These are phyloP conservation scores for Mycena rebaudengoi DNA, from an alignment of 768 basidiomycete genomes.

Conservation along the genomic window DNA sequence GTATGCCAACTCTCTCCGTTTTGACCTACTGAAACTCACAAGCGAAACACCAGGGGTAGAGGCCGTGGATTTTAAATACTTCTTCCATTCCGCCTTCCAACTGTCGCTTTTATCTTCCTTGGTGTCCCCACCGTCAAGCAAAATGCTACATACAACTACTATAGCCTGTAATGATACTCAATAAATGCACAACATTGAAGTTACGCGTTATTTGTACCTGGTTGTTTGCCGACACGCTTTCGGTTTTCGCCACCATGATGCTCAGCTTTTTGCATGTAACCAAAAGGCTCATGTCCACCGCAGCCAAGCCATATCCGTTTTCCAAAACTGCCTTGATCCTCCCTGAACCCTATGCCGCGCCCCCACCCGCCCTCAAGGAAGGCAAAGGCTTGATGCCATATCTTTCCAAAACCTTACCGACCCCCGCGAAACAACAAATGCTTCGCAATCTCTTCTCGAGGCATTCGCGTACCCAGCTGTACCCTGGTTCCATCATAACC, in stretches of 20 bases:
- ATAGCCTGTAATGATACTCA: slow-evolving; percentile 26
- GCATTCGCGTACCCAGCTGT: slow-evolving; percentile 70
- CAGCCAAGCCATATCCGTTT: slow-evolving; percentile 68
- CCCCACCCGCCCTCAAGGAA: slow-evolving; percentile 56
- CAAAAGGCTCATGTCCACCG: slow-evolving; percentile 56
- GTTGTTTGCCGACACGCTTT: not conserved
- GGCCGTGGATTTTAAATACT: slow-evolving; percentile 73
- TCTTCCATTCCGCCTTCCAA: slow-evolving; percentile 8
- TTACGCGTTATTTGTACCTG: not conserved
- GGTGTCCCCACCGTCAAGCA: slow-evolving; percentile 13
- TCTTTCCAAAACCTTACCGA: slow-evolving; percentile 69
- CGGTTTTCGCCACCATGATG: slow-evolving; percentile 38
- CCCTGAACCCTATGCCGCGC: slow-evolving; percentile 50
- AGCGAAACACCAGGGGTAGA: slow-evolving; percentile 57
- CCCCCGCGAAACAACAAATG: slow-evolving; percentile 74
- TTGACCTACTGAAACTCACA: not conserved
- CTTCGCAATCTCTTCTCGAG: slow-evolving; percentile 77
- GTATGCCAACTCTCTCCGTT: slow-evolving; percentile 49
- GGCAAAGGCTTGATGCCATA: slow-evolving; percentile 86
- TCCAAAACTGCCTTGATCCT: slow-evolving; percentile 71
- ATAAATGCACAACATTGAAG: slow-evolving; percentile 8
- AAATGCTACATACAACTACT: slow-evolving; percentile 21
- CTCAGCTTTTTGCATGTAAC: slow-evolving; percentile 46
- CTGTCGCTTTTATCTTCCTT: not conserved
- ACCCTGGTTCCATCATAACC: slow-evolving; percentile 87